A percentile compares a stretch with the other conserved stretches of the same genome.
Evolutionary conservation across 345 rosid species (phyloP).

Genomic region (Gossypium longicalyx): DNA sequence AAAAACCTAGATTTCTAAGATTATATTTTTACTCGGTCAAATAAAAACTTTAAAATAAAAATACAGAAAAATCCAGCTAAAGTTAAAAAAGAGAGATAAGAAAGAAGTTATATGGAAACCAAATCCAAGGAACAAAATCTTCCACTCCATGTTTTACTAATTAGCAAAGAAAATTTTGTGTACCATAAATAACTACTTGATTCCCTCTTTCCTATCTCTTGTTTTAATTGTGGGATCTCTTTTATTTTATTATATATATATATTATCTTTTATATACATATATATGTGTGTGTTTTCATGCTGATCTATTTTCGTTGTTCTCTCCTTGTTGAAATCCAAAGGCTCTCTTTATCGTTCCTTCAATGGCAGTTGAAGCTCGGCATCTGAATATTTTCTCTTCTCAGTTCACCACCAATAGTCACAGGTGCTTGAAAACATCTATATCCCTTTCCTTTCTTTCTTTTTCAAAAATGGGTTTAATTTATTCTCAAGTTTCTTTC

Average conservation of each 20-base stretch:
- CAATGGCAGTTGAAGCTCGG: slow-evolving; percentile 63
- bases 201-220: background rate
- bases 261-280: no score
- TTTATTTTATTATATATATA: background rate
- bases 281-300: background rate
- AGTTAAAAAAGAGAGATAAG: background rate
- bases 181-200: slow-evolving; percentile 17
- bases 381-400: slow-evolving; percentile 41
- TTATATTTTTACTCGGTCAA: no score
- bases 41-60: background rate
- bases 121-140: slow-evolving; percentile 18
- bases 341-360: slow-evolving; percentile 15
- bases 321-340: slow-evolving; percentile 20
- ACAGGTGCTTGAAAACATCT: slow-evolving; percentile 20
- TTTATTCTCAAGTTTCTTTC: background rate
- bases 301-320: slow-evolving; percentile 10
- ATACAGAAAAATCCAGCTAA: background rate
- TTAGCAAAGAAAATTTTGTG: background rate
- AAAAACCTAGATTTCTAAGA: no score
- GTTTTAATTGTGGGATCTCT: slow-evolving; percentile 27
- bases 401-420: slow-evolving; percentile 27
- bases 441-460: background rate
- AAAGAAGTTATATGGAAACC: background rate
- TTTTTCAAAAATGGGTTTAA: background rate
- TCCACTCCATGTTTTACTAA: slow-evolving; percentile 11